Evolutionary conservation across 805 yeast genomes (phyloP).

Genomic region (Candida suzukii): DNA sequence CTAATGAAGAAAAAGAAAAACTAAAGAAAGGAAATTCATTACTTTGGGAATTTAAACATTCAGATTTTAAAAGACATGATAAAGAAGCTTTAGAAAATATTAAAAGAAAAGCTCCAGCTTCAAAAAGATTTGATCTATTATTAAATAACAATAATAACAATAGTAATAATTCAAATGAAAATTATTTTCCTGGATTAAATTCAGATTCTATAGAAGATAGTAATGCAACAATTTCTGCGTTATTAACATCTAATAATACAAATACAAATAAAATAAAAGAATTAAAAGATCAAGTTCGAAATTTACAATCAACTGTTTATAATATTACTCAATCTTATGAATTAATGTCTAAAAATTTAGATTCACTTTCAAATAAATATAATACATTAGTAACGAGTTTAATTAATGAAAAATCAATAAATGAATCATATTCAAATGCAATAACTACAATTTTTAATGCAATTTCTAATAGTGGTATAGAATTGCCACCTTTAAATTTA

Average conservation of each 20-base stretch:
- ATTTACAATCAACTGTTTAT: slow-evolving; percentile 21
- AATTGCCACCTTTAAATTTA: slow-evolving; percentile 56
- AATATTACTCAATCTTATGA: slow-evolving; percentile 26
- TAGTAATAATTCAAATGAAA: neutral
- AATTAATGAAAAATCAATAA: slow-evolving; percentile 45
- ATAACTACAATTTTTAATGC: slow-evolving; percentile 43
- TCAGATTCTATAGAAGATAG: neutral
- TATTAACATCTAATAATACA: neutral
- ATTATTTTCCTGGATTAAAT: slow-evolving; percentile 2
- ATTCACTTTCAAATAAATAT: slow-evolving; percentile 46
- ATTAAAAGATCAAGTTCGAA: slow-evolving; percentile 21
- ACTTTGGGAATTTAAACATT: slow-evolving; percentile 89
- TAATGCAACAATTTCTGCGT: neutral
- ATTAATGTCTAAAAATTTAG: slow-evolving; percentile 27
- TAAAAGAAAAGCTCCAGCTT: slow-evolving; percentile 69
- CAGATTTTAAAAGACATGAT: slow-evolving; percentile 73
- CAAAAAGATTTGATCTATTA: slow-evolving; percentile 28
- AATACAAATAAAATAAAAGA: slow-evolving; percentile 12
- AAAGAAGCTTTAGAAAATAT: slow-evolving; percentile 78
- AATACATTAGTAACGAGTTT: slow-evolving; percentile 58
- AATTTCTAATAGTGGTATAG: slow-evolving; percentile 52
- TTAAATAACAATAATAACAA: slow-evolving; percentile 4
- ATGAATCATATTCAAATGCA: slow-evolving; percentile 50
- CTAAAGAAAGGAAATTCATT: slow-evolving; percentile 60
- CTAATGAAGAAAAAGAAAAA: slow-evolving; percentile 46